Evolutionary conservation across 2,329 filamentous ascomycete species (phyloP), one percentile per base, ranked within the genome.

Genomic region (Fusarium solani-melongenae): DNA sequence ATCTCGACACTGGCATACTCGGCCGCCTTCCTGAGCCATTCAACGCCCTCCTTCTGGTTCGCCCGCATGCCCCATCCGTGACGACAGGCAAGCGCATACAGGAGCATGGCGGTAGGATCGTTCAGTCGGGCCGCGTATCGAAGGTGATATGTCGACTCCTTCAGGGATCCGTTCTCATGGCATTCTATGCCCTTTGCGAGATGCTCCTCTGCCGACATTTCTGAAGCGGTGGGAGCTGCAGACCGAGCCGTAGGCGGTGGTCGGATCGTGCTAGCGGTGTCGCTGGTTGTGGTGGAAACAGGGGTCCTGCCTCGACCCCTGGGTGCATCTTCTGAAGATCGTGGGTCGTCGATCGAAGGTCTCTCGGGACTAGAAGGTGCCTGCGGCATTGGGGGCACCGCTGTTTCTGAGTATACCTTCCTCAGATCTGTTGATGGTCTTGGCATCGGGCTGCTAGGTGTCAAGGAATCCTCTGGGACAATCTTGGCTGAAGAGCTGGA

Each of bases 51-150:
- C 56, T 89, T 89, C 79, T 94, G 94, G 81, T 98, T 98, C 9
- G 94, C 90, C 11, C 95, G 92, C 94, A 98, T 98, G 20, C 96
- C 96, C 96, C 96, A 99, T 57, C 96, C 96, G 80, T 99, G 96
- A 58, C 96, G 90, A 80, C 96, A 98, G 12, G 96, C 96, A 38
- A 99, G 88, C 6, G 96, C 96, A 82, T 98, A 99, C 34, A 98
- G 87, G 14, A 99, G 89, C 96, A 99, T 99, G 24, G 93, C 96
- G 0, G 96, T 98, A 1, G 96, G 94, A 66, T 97, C 90, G 55
- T 94, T 94, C 65, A 94, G 92, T 76, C 92, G 91, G 1, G 96
- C 96, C 5, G 96, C 96, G 68, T 97, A 90, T 36, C 96, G 93
- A 51, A 99, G 88, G 80, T 99, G 96, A 80, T 98, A 99, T 0